A percentile compares a stretch with the other conserved stretches of the same genome.
These are phyloP conservation scores for Cenchrus fungigraminus DNA, from an alignment of 176 grass and related monocot species.

Conservation along the genomic window DNA sequence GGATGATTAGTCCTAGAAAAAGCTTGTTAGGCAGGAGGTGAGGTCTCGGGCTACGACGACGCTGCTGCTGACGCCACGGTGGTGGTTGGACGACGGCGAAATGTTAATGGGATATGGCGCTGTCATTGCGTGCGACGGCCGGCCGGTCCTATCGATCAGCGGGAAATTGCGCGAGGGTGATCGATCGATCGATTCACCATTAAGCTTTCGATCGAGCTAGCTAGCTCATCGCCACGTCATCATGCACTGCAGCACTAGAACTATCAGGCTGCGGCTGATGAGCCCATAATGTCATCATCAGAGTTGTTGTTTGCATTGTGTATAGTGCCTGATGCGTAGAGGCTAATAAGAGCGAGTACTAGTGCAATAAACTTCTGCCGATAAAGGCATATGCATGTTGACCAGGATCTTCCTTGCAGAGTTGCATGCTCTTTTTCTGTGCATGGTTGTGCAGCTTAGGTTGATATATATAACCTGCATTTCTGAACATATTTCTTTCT, in stretches of 20 bases:
- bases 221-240: conserved; percentile 48
- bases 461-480: neutral
- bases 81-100: conserved; percentile 36
- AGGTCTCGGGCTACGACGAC: neutral
- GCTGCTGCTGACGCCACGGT: neutral
- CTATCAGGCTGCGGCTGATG: conserved; percentile 27
- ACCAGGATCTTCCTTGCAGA: neutral
- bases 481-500: neutral
- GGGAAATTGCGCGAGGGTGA: conserved; percentile 7
- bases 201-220: neutral
- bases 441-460: neutral
- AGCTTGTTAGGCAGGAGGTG: neutral
- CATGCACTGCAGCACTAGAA: conserved; percentile 39
- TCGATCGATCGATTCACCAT: conserved; percentile 8
- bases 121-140: conserved; percentile 34
- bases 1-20: neutral
- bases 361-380: neutral
- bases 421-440: neutral
- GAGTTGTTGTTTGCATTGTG: neutral
- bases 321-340: neutral
- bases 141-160: conserved; percentile 29
- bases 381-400: neutral
- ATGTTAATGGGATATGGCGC: neutral
- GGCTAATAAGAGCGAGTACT: conserved; percentile 8
- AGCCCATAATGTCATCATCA: conserved; percentile 38